These are phyloP conservation scores for Trametes gibbosa DNA, from an alignment of 768 basidiomycete genomes.

Conservation along the genomic window DNA sequence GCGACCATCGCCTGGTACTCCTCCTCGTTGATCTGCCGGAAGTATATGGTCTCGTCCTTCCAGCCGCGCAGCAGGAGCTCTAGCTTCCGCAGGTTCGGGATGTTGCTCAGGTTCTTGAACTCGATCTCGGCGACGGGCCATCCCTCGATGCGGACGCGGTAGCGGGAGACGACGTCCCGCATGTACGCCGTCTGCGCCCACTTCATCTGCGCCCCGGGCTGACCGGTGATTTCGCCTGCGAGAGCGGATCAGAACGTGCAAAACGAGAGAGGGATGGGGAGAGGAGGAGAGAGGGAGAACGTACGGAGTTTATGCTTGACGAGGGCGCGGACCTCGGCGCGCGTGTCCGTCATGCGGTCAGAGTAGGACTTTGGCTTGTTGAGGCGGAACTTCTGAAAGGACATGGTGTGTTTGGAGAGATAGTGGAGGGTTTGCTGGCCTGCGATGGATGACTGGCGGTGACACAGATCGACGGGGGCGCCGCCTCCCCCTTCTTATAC, in stretches of 20 bases:
- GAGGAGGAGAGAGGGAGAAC: neutral
- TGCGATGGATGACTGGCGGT: neutral
- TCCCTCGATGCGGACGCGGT: slow-evolving; percentile 29
- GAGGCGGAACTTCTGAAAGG: slow-evolving; percentile 26
- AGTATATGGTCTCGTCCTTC: slow-evolving; percentile 23
- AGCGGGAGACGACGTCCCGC: slow-evolving; percentile 28
- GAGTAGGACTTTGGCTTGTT: slow-evolving; percentile 26
- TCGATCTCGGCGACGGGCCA: slow-evolving; percentile 29
- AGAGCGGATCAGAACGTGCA: neutral
- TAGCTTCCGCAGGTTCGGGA: slow-evolving; percentile 29
- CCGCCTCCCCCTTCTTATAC: neutral
- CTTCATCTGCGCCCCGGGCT: slow-evolving; percentile 26
- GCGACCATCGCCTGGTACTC: slow-evolving; percentile 20
- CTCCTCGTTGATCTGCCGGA: slow-evolving; percentile 22
- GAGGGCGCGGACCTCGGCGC: slow-evolving; percentile 25
- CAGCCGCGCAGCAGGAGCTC: slow-evolving; percentile 27
- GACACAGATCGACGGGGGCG: neutral
- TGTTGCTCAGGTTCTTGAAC: slow-evolving; percentile 30
- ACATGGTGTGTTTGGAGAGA: neutral
- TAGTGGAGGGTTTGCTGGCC: neutral
- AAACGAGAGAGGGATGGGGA: too few relatives aligned
- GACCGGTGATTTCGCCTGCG: slow-evolving; percentile 25
- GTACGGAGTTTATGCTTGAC: slow-evolving; percentile 26
- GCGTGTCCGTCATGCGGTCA: slow-evolving; percentile 30
- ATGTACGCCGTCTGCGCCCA: slow-evolving; percentile 24